Evolutionary conservation across 2,329 filamentous ascomycete species (phyloP).

Genomic region (Talaromyces sp.): DNA sequence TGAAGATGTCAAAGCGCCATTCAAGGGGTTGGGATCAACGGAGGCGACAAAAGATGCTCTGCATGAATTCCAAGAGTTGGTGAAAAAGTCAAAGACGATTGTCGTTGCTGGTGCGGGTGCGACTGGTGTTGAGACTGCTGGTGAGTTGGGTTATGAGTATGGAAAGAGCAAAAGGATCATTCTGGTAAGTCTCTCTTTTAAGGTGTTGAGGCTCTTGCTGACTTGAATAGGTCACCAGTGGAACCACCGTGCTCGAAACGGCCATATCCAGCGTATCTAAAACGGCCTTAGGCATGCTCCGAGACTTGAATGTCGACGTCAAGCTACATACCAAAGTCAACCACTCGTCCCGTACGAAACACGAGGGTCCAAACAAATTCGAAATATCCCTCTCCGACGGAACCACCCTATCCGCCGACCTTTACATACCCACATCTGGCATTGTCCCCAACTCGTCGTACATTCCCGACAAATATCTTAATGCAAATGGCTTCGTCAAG

Average conservation of each 20-base stretch:
- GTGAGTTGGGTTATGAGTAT: slow-evolving; percentile 17
- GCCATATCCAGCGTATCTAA: slow-evolving; percentile 14
- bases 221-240: slow-evolving; percentile 14
- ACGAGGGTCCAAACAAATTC: background rate
- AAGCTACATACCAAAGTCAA: slow-evolving; percentile 14
- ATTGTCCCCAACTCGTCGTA: slow-evolving; percentile 16
- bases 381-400: slow-evolving; percentile 18
- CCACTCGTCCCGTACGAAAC: background rate
- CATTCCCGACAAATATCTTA: slow-evolving; percentile 10
- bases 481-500: slow-evolving; percentile 15
- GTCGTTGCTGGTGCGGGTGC: slow-evolving; percentile 16
- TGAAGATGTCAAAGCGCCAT: slow-evolving; percentile 6
- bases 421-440: slow-evolving; percentile 18
- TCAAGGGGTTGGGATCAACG: slow-evolving; percentile 16
- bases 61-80: slow-evolving; percentile 7
- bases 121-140: slow-evolving; percentile 17
- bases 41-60: slow-evolving; percentile 17
- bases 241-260: slow-evolving; percentile 4
- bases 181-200: background rate
- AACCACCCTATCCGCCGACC: slow-evolving; percentile 6
- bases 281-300: slow-evolving; percentile 14
- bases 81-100: slow-evolving; percentile 15
- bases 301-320: slow-evolving; percentile 12
- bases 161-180: slow-evolving; percentile 13
- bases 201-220: background rate